Conservation (phyloP, 2,329 filamentous ascomycete species). For the Simplicillium aogashimaense region DNA sequence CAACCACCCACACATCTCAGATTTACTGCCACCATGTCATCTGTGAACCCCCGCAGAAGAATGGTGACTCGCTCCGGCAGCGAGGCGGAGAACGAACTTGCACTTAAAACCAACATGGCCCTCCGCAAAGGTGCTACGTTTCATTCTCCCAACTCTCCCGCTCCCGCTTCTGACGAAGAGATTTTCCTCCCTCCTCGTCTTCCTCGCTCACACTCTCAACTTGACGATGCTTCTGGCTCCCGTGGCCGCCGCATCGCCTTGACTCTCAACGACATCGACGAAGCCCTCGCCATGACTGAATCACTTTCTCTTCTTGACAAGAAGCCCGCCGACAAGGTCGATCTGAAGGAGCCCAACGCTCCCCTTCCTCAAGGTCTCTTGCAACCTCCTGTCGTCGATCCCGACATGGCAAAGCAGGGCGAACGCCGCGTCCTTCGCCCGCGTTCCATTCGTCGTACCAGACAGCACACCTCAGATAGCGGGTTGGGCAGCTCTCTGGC, state of each 20-base stretch:
- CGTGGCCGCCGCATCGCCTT: conserved; percentile 59
- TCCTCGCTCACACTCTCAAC: conserved; percentile 56
- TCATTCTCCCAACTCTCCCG: conserved; percentile 36
- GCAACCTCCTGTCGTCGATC: conserved; percentile 42
- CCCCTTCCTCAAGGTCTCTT: conserved; percentile 52
- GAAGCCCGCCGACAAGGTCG: conserved; percentile 13
- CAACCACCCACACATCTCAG: too few species aligned
- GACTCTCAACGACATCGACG: conserved; percentile 56
- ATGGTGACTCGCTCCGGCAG: conserved; percentile 32
- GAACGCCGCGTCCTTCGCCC: conserved; percentile 43
- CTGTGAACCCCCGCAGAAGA: conserved; percentile 27
- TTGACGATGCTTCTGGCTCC: conserved; percentile 64
- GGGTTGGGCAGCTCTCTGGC: conserved; percentile 76
- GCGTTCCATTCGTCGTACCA: conserved; percentile 43
- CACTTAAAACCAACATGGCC: conserved; percentile 44
- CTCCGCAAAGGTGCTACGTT: conserved; percentile 65
- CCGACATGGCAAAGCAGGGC: conserved; percentile 32
- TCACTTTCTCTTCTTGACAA: conserved; percentile 26
- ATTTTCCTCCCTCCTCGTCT: conserved; percentile 42
- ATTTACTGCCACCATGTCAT: conserved; percentile 33
- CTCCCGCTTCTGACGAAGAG: conserved; percentile 23
- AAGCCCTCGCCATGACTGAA: conserved; percentile 42
- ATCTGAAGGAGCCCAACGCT: conserved; percentile 44
- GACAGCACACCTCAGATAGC: conserved; percentile 74
- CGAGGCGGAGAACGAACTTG: conserved; percentile 29